Evolutionary conservation across 805 yeast species (phyloP).

Genomic region (Wickerhamiella azyma): DNA sequence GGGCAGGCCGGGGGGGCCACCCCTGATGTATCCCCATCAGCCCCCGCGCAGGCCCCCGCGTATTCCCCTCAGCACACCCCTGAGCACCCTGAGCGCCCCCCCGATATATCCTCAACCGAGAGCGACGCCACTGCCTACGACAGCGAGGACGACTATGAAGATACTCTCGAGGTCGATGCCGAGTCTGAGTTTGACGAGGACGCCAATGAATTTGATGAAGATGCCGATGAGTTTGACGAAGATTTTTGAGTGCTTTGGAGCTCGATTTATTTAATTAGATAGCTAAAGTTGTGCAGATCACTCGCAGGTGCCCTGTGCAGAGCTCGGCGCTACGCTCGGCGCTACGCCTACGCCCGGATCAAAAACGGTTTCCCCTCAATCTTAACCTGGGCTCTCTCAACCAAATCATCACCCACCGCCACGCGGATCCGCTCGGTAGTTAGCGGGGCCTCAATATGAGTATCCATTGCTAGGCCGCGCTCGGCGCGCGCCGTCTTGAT

Average conservation of each 20-base stretch:
- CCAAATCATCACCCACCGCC: slow-evolving; percentile 29
- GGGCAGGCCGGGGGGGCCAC: too few species aligned
- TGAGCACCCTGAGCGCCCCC: too few species aligned
- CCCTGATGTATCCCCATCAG: too few species aligned
- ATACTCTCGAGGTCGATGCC: too few species aligned
- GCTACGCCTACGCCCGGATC: slow-evolving; percentile 12
- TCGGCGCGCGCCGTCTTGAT: slow-evolving; percentile 27
- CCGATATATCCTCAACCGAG: too few species aligned
- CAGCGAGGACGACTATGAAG: neutral
- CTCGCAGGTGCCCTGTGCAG: too few species aligned
- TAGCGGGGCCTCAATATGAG: slow-evolving; percentile 27
- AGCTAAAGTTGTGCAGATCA: too few species aligned
- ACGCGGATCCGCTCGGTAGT: slow-evolving; percentile 34
- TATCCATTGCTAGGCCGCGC: slow-evolving; percentile 20
- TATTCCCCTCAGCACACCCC: too few species aligned
- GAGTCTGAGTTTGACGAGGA: too few species aligned
- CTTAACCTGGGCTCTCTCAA: slow-evolving; percentile 23
- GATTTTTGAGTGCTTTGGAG: neutral
- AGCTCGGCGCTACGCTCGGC: neutral
- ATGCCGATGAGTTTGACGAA: neutral
- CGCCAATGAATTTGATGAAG: neutral
- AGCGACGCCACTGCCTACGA: too few species aligned
- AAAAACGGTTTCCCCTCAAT: slow-evolving; percentile 15
- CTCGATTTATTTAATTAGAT: slow-evolving; percentile 1
- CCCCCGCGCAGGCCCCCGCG: too few species aligned